A percentile compares a stretch with the other conserved stretches of the same genome.
phyloP scores from a whole-genome alignment of 345 rosid species.

The Gossypium stocksii region DNA sequence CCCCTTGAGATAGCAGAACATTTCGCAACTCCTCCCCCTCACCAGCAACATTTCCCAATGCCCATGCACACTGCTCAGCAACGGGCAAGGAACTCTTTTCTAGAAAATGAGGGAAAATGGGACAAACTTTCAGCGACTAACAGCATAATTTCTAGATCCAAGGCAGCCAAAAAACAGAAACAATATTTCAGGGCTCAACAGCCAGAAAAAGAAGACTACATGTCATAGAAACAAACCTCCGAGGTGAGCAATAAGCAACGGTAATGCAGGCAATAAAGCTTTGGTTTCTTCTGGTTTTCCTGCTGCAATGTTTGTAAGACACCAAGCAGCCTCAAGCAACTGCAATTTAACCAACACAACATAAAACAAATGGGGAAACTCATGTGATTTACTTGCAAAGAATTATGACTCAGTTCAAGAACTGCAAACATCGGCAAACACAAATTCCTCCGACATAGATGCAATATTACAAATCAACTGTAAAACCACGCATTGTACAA shows the following conservation, averaged over 20 bases:
- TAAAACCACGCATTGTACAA: neutral
- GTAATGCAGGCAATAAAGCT: slow-evolving; percentile 77
- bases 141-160: neutral
- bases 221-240: slow-evolving; percentile 59
- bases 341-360: slow-evolving; percentile 33
- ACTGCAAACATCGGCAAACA: neutral
- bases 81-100: slow-evolving; percentile 86
- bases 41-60: slow-evolving; percentile 94
- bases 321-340: slow-evolving; percentile 98
- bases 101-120: slow-evolving; percentile 31
- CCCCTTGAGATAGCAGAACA: slow-evolving; percentile 86
- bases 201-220: slow-evolving; percentile 4
- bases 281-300: slow-evolving; percentile 94
- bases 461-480: neutral
- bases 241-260: slow-evolving; percentile 86
- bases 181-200: neutral
- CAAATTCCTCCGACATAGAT: neutral
- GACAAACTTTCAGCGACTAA: slow-evolving; percentile 8
- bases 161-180: neutral
- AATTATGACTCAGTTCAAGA: neutral
- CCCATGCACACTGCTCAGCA: slow-evolving; percentile 99
- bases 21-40: slow-evolving; percentile 92
- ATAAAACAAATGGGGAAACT: neutral
- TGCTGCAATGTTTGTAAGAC: slow-evolving; percentile 96
- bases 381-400: neutral